Base-by-base conservation (phyloP, 148 eudicot genomes). In the Chenopodium quinoa region DNA sequence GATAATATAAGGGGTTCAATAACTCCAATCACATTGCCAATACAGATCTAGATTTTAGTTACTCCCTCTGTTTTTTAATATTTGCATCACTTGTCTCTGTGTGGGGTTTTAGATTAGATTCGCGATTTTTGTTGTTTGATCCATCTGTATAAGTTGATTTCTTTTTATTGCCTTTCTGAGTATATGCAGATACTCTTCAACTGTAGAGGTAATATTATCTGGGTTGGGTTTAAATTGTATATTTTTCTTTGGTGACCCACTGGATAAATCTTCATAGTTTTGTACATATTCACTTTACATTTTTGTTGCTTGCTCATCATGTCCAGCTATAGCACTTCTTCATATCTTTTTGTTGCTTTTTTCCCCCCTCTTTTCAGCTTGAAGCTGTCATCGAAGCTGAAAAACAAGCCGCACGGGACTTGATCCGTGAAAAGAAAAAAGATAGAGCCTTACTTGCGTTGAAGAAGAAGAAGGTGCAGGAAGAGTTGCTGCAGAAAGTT, bases 321-420 rank as follows among this genome's bases (percentile, higher is more conserved):
- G 54, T 68, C 44, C 48, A 75, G 67, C 4, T 71, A 2, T 54
- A 52, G 23, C 56, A 23, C 62, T 37, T 34, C 67, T 44, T 50
- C 46, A 19, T 29, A 25, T 54, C 64, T 63, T 19, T 29, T 29
- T 19, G 20, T 47, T 5, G 32, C 13, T 32, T 54, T 40, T 40
- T 7, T 34, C 0, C 7, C 44, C 44, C 44, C 44, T 87, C 77
- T 78, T 79, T 85, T 90, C 91, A 96, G 99, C 94, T 96, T 75
- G 99, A 94, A 79, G 89, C 90, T 66, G 98, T 96, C 73, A 96
- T 96, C 73, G 97, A 94, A 83, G 99, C 99, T 79, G 98, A 96
- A 85, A 96, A 90, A 86, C 97, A 96, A 88, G 98, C 99, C 66
- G 98, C 99, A 69, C 89, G 87, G 84, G 95, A 96, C 80, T 90